Evolutionary conservation across 371 early-diverging fungal genomes (phyloP).

Genomic region (Rhizopus stolonifer): DNA sequence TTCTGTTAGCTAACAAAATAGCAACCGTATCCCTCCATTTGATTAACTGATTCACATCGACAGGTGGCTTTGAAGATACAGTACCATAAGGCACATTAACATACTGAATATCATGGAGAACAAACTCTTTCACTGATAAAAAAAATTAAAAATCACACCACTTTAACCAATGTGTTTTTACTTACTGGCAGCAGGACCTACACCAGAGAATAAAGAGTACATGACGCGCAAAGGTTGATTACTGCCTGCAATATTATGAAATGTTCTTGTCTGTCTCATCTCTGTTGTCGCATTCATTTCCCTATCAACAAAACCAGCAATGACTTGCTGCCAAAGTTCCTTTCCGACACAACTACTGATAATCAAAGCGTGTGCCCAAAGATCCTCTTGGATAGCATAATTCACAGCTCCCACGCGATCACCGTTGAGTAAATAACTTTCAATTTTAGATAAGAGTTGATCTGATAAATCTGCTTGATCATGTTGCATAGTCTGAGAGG

Average conservation of each 20-base stretch:
- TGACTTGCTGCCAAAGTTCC: conserved; percentile 81
- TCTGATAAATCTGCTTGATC: conserved; percentile 23
- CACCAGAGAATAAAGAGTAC: conserved; percentile 74
- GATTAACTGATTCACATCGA: conserved; percentile 36
- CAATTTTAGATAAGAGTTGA: conserved; percentile 53
- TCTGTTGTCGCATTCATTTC: conserved; percentile 49
- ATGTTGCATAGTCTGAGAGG: conserved; percentile 25
- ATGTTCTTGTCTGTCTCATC: conserved; percentile 24
- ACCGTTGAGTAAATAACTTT: conserved; percentile 68
- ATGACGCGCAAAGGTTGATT: conserved; percentile 69
- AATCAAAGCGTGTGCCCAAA: conserved; percentile 91
- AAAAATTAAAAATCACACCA: not conserved
- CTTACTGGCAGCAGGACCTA: conserved; percentile 57
- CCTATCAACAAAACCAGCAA: conserved; percentile 64
- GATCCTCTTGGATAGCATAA: conserved; percentile 63
- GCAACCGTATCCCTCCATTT: conserved; percentile 73
- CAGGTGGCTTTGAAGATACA: conserved; percentile 18
- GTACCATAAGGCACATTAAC: conserved; percentile 31
- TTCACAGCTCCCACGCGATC: conserved; percentile 76
- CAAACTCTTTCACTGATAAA: conserved; percentile 31
- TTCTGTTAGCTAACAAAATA: conserved; percentile 84
- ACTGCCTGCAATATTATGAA: conserved; percentile 42
- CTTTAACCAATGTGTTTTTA: not conserved
- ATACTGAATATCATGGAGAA: conserved; percentile 24
- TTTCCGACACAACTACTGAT: conserved; percentile 85